Evolutionary conservation across 176 grass and related monocot species (phyloP).

Genomic region (Eragrostis nindensis): DNA sequence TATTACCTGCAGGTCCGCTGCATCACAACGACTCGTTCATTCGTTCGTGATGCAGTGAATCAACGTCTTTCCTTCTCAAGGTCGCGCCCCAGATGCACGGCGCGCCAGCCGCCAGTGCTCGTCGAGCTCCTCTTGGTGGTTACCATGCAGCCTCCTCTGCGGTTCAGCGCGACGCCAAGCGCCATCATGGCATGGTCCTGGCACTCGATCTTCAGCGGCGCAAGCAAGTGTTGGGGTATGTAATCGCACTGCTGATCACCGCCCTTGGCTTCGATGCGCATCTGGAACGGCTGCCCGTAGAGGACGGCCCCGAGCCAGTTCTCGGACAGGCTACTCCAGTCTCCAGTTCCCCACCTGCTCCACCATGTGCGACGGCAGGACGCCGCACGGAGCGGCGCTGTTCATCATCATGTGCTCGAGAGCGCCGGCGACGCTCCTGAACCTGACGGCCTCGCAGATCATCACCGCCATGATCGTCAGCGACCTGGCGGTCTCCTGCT

Average conservation of each 20-base stretch:
- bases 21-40: background rate
- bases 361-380: constrained; percentile 32
- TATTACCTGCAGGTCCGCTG: no score
- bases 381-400: background rate
- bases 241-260: background rate
- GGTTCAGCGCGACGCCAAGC: constrained; percentile 24
- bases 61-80: constrained; percentile 36
- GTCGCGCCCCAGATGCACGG: background rate
- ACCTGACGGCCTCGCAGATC: constrained; percentile 38
- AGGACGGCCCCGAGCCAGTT: constrained; percentile 27
- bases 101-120: constrained; percentile 33
- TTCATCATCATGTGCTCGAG: constrained; percentile 1
- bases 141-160: background rate
- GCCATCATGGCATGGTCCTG: constrained; percentile 44
- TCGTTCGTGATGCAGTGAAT: background rate
- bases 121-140: background rate
- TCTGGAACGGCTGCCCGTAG: background rate
- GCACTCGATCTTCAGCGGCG: constrained; percentile 35
- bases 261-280: background rate
- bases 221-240: constrained; percentile 37
- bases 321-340: background rate
- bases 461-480: constrained; percentile 34
- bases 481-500: constrained; percentile 3
- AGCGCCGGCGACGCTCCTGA: constrained; percentile 34
- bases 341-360: constrained; percentile 38